These are phyloP conservation scores for Lepiota subincarnata DNA, from an alignment of 768 basidiomycete genomes.

Conservation along the genomic window DNA sequence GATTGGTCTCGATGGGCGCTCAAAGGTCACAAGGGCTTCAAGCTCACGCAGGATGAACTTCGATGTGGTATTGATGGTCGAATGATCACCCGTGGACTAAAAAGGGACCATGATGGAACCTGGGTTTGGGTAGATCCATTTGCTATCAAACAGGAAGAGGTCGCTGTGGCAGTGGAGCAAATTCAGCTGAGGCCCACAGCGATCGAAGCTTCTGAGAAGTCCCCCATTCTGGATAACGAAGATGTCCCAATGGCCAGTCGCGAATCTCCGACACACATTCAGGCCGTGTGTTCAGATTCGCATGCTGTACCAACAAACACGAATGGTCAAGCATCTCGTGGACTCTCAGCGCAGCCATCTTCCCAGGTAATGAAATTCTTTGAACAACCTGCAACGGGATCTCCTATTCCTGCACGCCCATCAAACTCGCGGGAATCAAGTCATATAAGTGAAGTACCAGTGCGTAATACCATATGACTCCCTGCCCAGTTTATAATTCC, in stretches of 20 bases:
- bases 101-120: conserved; percentile 13
- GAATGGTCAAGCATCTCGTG: not conserved
- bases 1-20: conserved; percentile 36
- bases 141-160: conserved; percentile 9
- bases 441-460: too few species aligned
- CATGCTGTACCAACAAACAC: not conserved
- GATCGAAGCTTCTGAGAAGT: not conserved
- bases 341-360: not conserved
- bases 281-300: not conserved
- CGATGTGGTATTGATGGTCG: conserved; percentile 28
- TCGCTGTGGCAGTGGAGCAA: conserved; percentile 2
- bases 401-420: too few species aligned
- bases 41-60: conserved; percentile 32
- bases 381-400: not conserved
- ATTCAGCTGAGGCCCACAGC: not conserved
- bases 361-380: too few species aligned
- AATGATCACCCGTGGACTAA: conserved; percentile 27
- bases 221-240: not conserved
- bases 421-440: too few species aligned
- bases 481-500: too few species aligned
- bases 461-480: not conserved
- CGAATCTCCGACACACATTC: not conserved
- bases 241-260: too few species aligned
- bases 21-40: conserved; percentile 39
- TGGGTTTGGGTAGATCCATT: conserved; percentile 18